Base-by-base conservation (phyloP, 805 yeast genomes). In the Lachancea fermentati region DNA sequence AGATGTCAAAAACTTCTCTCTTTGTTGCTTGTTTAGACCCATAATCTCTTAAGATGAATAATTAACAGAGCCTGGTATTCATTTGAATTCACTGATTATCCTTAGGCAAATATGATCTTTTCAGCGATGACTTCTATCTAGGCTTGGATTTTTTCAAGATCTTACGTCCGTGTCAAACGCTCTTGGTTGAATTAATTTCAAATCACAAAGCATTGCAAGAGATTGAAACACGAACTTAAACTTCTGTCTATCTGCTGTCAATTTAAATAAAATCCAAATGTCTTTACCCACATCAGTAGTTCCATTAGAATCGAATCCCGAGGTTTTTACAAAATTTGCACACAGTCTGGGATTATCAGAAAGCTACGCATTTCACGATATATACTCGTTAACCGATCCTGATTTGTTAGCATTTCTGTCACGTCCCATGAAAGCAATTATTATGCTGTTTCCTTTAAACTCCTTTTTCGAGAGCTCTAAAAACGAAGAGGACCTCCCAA, bases 291-390 rank as follows among this genome's bases (percentile, higher is more conserved):
- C 32, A 12, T 51, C 80, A 11, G 91, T 85, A 12, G 79, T 88
- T 9, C 97, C 97, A 2, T 65, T 91, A 25, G 98, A 93, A 58
- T 85, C 94, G 5, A 86, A 88, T 52, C 98, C 98, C 0, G 81
- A 73, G 7, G 78, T 91, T 5, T 89, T 91, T 66, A 76, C 83
- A 6, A 67, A 67, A 0, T 79, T 87, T 51, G 84, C 88, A 2
- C 69, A 65, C 24, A 71, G 71, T 17, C 58, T 93, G 30, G 97
- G 97, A 0, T 66, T 89, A 4, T 58, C 78, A 0, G 73, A 77
- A 1, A 58, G 72, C 2, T 68, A 79, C 11, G 71, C 68, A 34
- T 91, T 87, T 62, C 78, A 75, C 41, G 98, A 91, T 55, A 82
- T 91, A 2, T 88, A 78, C 58, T 85, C 96, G 0, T 63, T 91